These are phyloP conservation scores for Yarrowia osloensis DNA, from an alignment of 805 yeast species.

Conservation along the genomic window DNA sequence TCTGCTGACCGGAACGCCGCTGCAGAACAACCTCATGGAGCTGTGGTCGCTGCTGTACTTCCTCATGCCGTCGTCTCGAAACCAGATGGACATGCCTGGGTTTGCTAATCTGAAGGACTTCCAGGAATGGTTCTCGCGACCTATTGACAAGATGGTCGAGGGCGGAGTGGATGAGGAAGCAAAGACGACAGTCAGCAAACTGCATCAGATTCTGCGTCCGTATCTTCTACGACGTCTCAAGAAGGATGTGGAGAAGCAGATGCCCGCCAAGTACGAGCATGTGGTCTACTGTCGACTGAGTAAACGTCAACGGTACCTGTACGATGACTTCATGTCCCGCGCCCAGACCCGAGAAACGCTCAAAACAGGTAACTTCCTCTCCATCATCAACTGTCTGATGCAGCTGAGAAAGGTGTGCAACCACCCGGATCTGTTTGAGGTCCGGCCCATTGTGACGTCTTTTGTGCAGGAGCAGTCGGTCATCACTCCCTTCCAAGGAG, in stretches of 20 bases:
- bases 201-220: slow-evolving; percentile 93
- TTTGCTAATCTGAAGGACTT: slow-evolving; percentile 95
- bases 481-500: slow-evolving; percentile 49
- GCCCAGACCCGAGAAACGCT: slow-evolving; percentile 93
- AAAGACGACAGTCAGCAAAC: slow-evolving; percentile 75
- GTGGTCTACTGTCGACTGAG: slow-evolving; percentile 88
- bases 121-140: slow-evolving; percentile 98
- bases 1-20: slow-evolving; percentile 92
- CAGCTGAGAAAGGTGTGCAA: slow-evolving; percentile 95
- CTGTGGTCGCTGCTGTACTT: slow-evolving; percentile 94
- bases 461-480: slow-evolving; percentile 73
- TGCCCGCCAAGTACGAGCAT: slow-evolving; percentile 98
- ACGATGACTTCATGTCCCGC: slow-evolving; percentile 96
- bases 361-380: slow-evolving; percentile 90
- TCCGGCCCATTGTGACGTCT: slow-evolving; percentile 90
- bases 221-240: slow-evolving; percentile 87
- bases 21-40: slow-evolving; percentile 92
- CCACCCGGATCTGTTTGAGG: slow-evolving; percentile 95
- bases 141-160: slow-evolving; percentile 90
- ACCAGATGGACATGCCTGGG: slow-evolving; percentile 72
- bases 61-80: slow-evolving; percentile 85
- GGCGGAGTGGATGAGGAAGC: slow-evolving; percentile 69
- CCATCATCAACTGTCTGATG: slow-evolving; percentile 96
- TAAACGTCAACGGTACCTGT: slow-evolving; percentile 85
- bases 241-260: slow-evolving; percentile 96